Evolutionary conservation across 257 asterid species (phyloP), one percentile per base, ranked within the genome.

Genomic region (Nicotiana paniculata): DNA sequence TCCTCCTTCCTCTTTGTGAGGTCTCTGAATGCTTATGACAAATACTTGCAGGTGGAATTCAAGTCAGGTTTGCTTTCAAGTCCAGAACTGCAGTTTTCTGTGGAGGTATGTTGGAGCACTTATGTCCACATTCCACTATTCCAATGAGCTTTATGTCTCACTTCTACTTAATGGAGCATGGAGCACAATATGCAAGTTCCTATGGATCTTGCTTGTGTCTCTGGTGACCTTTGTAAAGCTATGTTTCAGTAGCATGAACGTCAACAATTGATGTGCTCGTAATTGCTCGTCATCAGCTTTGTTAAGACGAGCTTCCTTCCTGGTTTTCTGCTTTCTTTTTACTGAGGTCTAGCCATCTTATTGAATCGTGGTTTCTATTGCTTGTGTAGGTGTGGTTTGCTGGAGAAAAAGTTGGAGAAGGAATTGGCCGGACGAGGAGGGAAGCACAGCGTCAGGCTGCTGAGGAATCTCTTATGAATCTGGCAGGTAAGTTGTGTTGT

Each of bases 351-450:
- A 55, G 35, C 64, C 30, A 62, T 39, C n/a, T 10, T 68, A 51
- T 15, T 63, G 63, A 77, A 72, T 64, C 84, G 58, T 79, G 61
- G 76, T 79, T 69, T 72, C 79, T 81, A 83, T 81, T 74, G 78
- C 83, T 82, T 82, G 79, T 91, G 85, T 84, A 96, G 99, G 98
- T 92, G 84, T 82, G 81, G 83, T 96, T 96, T 87, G 97, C 96
- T 2, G 99, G 99, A 77, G 95, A 91, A 83, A 96, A 89, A 89
- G 84, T 94, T 85, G 97, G 98, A 37, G 91, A 93, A 87, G 98
- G 95, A 85, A 58, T 82, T 80, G 99, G 99, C 83, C 89, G 88
- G 88, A 94, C 99, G 72, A 94, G 98, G 89, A 93, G 93, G 89
- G 98, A 93, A 90, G 98, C 99, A 37, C 97, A 89, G 43, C 87